Evolutionary conservation across 306 rosid genomes (phyloP), one percentile per base, ranked within the genome.

Genomic region (Dryas octopetala): DNA sequence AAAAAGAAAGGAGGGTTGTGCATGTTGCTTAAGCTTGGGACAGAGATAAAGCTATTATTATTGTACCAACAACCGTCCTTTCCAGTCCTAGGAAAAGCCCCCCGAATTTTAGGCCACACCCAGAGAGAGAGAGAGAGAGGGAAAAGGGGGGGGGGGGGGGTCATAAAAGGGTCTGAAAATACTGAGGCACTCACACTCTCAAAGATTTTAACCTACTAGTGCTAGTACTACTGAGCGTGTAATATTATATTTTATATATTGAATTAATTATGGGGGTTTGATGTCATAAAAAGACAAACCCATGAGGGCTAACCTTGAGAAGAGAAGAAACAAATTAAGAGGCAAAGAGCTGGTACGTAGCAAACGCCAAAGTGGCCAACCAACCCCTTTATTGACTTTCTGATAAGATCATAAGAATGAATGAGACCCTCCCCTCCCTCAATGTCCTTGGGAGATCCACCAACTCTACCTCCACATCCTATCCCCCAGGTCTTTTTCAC

Each of bases 251-350:
- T 32, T 32, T 32, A 23, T 23, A 23, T 23, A 23, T 23, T 23
- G 23, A 23, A 23, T 23, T 23, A 23, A 23, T 23, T 23, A 32
- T 59, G 41, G 50, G 40, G 76, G 14, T 53, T 76, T 65, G 63
- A 65, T 76, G 71, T 81, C 77, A 76, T 83, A 41, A 81, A 72
- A 86, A 66, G 86, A 75, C 85, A 87, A 82, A 64, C 82, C 85
- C 91, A 86, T 85, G 87, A 80, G 85, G 76, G 71, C 23, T 28
- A 69, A 38, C 80, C 82, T 61, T 47, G 72, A 55, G 38, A 32
- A 32, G 38, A 32, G 38, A 32, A 32, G 38, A 68, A 32, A 65
- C 80, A 50, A 75, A 81, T 32, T 75, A 54, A 74, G 77, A 73
- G 59, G 70, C 74, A 74, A 47, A 7, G 17, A 32, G 38, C 38